Conservation (phyloP, 2,329 filamentous ascomycete genomes). For the Tolypocladium endophyticum region DNA sequence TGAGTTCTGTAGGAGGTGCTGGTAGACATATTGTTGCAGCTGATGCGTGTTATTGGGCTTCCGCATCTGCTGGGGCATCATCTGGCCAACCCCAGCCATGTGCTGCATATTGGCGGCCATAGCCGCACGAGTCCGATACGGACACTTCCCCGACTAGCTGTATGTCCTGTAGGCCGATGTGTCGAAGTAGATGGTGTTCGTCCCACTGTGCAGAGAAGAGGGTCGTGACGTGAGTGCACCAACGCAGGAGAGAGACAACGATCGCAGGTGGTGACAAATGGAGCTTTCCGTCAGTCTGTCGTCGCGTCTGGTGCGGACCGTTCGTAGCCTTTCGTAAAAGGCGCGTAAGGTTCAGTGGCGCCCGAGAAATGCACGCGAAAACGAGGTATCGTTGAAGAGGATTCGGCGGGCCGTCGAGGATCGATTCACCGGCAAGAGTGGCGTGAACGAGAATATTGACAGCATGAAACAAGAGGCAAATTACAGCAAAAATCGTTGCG, state of each 20-base stretch:
- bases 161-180: background rate
- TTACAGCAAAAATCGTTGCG: slow-evolving; percentile 1
- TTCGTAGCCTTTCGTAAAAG: background rate
- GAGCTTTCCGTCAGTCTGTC: background rate
- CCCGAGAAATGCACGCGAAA: background rate
- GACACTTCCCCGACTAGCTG: slow-evolving; percentile 10
- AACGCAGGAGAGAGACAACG: background rate
- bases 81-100: slow-evolving; percentile 37
- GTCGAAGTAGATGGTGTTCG: background rate
- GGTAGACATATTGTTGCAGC: slow-evolving; percentile 28
- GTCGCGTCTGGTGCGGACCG: background rate
- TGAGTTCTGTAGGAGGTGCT: slow-evolving; percentile 24
- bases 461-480: slow-evolving; percentile 1
- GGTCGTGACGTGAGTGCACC: background rate
- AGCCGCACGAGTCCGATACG: slow-evolving; percentile 25
- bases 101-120: slow-evolving; percentile 53
- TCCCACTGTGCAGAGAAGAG: background rate
- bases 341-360: background rate
- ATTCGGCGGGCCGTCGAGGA: slow-evolving; percentile 1
- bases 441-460: slow-evolving; percentile 2
- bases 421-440: slow-evolving; percentile 4
- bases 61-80: slow-evolving; percentile 33
- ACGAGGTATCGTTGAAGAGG: background rate
- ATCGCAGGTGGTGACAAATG: background rate
- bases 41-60: slow-evolving; percentile 16